Percentiles rank a stretch among this genome's conserved stretches.
phyloP scores from a whole-genome alignment of 2,329 filamentous ascomycete species.

The Kalmusia sp. region DNA sequence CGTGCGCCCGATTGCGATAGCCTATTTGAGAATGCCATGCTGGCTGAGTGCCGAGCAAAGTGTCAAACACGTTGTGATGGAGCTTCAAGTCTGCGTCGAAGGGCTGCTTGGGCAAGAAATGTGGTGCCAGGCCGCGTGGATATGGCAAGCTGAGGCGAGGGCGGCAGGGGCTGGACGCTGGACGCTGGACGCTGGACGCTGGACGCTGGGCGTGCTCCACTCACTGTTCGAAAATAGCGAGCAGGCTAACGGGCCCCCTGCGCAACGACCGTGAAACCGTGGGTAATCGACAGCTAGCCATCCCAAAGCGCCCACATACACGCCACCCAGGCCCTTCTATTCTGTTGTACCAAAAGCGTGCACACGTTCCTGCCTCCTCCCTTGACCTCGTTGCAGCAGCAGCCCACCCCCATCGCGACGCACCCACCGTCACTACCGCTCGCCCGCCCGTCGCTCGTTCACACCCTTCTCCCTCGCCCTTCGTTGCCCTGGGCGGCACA shows the following conservation, averaged over 20 bases:
- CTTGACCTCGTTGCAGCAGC: background rate
- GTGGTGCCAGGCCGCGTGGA: constrained; percentile 2
- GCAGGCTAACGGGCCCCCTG: constrained; percentile 2
- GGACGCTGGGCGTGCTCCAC: constrained; percentile 1
- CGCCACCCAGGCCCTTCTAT: constrained; percentile 5
- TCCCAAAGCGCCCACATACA: constrained; percentile 4
- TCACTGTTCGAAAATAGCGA: constrained; percentile 7
- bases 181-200: too few species aligned
- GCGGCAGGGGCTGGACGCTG: too few species aligned
- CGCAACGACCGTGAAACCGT: background rate
- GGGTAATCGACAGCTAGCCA: constrained; percentile 5
- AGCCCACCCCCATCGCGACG: background rate
- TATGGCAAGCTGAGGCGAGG: background rate
- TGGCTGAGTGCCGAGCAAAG: background rate
- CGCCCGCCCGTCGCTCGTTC: constrained; percentile 13
- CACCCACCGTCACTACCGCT: constrained; percentile 8
- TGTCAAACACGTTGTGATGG: background rate
- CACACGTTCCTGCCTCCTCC: background rate
- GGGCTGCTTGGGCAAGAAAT: background rate
- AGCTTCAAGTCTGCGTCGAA: background rate
- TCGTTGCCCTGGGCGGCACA: constrained; percentile 11
- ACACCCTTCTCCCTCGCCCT: constrained; percentile 4
- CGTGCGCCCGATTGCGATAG: background rate
- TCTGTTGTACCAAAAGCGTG: background rate
- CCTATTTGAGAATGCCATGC: background rate